phyloP scores from a whole-genome alignment of 257 asterid genomes.

The Striga asiatica region DNA sequence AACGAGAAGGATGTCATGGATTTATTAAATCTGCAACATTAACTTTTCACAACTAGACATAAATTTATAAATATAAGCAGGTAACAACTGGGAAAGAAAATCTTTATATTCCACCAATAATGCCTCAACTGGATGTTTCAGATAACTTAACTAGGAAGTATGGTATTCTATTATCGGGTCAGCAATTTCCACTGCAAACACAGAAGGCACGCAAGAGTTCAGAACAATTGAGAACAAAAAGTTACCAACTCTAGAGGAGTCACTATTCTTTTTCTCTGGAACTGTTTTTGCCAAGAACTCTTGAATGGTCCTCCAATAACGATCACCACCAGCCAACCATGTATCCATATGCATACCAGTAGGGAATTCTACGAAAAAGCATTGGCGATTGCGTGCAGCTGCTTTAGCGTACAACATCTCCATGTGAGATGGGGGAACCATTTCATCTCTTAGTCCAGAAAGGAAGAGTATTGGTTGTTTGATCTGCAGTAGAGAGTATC shows the following conservation, averaged over 20 bases:
- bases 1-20: background rate
- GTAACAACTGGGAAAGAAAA: background rate
- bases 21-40: background rate
- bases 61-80: background rate
- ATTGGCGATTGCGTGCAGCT: slow-evolving; percentile 63
- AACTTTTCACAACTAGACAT: background rate
- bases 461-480: slow-evolving; percentile 81
- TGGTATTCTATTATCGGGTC: background rate
- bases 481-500: slow-evolving; percentile 41
- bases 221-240: slow-evolving; percentile 5
- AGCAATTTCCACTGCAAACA: background rate
- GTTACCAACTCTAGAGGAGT: slow-evolving; percentile 43
- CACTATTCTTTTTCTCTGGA: slow-evolving; percentile 32
- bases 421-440: slow-evolving; percentile 97
- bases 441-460: slow-evolving; percentile 92
- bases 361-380: slow-evolving; percentile 71
- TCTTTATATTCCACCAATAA: no score
- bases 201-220: background rate
- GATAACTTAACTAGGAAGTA: slow-evolving; percentile 11
- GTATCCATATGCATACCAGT: slow-evolving; percentile 98
- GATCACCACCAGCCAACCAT: slow-evolving; percentile 88
- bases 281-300: slow-evolving; percentile 51
- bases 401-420: slow-evolving; percentile 86
- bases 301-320: slow-evolving; percentile 72
- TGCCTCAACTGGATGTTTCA: slow-evolving; percentile 4